These are phyloP conservation scores for Lactifluus echinatus DNA, from an alignment of 768 basidiomycete species.

Conservation along the genomic window DNA sequence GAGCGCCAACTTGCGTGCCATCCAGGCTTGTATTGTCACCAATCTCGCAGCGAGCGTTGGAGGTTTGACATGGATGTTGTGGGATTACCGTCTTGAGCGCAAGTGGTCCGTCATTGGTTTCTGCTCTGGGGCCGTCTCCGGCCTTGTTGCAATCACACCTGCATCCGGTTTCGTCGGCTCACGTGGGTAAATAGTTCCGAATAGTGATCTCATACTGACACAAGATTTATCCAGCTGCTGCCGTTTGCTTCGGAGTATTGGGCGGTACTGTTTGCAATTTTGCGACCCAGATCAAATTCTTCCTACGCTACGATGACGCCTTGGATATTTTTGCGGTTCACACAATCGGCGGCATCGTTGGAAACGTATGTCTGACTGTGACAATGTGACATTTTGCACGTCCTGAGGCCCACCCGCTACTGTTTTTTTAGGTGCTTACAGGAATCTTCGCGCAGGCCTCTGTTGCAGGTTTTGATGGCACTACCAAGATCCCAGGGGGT, in stretches of 20 bases:
- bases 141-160: conserved; percentile 86
- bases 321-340: conserved; percentile 90
- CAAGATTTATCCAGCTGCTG: conserved; percentile 43
- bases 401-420: background rate
- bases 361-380: conserved; percentile 36
- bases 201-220: conserved; percentile 2
- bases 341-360: conserved; percentile 67
- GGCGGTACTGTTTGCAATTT: conserved; percentile 86
- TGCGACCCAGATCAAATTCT: conserved; percentile 90
- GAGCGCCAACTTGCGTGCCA: conserved; percentile 79
- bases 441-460: conserved; percentile 27
- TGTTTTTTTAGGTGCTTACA: conserved; percentile 28
- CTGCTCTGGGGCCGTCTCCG: conserved; percentile 90
- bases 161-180: conserved; percentile 74
- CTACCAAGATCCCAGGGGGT: conserved; percentile 36
- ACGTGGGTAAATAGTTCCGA: conserved; percentile 35
- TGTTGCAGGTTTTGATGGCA: conserved; percentile 41
- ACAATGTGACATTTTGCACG: background rate
- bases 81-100: conserved; percentile 88
- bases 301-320: conserved; percentile 67
- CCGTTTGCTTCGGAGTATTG: conserved; percentile 78
- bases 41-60: conserved; percentile 88
- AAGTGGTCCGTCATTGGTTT: conserved; percentile 94
- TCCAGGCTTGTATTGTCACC: conserved; percentile 86
- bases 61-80: conserved; percentile 87